These are phyloP conservation scores for Kodamaea ohmeri DNA, from an alignment of 1,139 yeast species.

Conservation along the genomic window DNA sequence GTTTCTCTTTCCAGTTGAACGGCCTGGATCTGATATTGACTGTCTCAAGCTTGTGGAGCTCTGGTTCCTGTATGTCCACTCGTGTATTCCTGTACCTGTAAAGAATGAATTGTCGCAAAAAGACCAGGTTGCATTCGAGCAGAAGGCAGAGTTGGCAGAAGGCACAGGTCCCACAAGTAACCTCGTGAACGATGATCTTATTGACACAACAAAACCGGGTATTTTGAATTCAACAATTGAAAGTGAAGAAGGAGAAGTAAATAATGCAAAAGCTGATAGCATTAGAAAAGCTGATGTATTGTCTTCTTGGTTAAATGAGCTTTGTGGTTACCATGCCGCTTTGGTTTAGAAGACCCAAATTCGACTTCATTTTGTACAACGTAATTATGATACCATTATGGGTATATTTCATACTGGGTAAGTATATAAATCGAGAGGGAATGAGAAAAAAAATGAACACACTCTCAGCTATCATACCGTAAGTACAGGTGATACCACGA, in stretches of 20 bases:
- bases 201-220: constrained; percentile 12
- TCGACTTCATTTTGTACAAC: neutral
- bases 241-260: constrained; percentile 11
- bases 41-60: constrained; percentile 22
- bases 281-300: constrained; percentile 13
- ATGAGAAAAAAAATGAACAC: constrained; percentile 1
- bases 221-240: constrained; percentile 12
- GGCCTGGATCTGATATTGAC: constrained; percentile 17
- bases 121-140: constrained; percentile 39
- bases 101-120: constrained; percentile 35
- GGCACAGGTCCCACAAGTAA: constrained; percentile 5
- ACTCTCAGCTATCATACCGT: no score
- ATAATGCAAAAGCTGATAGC: constrained; percentile 2
- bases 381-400: constrained; percentile 1
- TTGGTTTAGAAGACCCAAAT: constrained; percentile 3
- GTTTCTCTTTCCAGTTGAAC: constrained; percentile 22
- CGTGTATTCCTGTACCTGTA: constrained; percentile 31
- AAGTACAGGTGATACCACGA: constrained; percentile 12
- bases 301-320: constrained; percentile 14
- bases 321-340: constrained; percentile 11
- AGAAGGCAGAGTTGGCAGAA: constrained; percentile 25
- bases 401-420: constrained; percentile 6
- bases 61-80: constrained; percentile 30
- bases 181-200: constrained; percentile 10
- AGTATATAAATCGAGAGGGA: constrained; percentile 1